Percentiles rank a stretch among this genome's conserved stretches.
Evolutionary conservation across 1,284 basidiomycete species (phyloP).

Genomic region (Cutaneotrichosporon sp.): DNA sequence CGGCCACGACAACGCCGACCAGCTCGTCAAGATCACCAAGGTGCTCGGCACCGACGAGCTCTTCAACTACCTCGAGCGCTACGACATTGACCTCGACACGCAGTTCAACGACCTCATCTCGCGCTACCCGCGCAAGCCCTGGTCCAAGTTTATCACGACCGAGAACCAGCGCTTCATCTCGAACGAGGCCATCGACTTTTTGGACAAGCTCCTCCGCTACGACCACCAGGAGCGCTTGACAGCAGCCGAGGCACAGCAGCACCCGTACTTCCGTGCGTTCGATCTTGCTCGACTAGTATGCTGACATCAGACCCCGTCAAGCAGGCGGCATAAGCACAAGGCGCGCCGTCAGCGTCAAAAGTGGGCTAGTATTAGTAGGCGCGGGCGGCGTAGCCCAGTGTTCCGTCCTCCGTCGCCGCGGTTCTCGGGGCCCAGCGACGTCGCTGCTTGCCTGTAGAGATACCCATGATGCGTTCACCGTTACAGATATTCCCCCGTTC

Average conservation of each 20-base stretch:
- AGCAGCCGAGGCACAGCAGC: slow-evolving; percentile 83
- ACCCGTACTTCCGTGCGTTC: slow-evolving; percentile 78
- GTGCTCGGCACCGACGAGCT: slow-evolving; percentile 96
- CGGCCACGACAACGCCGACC: slow-evolving; percentile 98
- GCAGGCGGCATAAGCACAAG: slow-evolving; percentile 20
- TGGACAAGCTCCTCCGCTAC: slow-evolving; percentile 94
- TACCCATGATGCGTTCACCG: background rate
- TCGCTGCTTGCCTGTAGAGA: background rate
- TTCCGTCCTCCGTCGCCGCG: background rate
- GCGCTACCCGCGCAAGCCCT: slow-evolving; percentile 90
- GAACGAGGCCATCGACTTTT: slow-evolving; percentile 96
- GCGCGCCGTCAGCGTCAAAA: background rate
- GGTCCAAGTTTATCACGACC: slow-evolving; percentile 86
- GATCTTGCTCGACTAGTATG: background rate
- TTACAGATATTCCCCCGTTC: background rate
- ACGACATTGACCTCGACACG: slow-evolving; percentile 87
- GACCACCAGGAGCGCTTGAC: slow-evolving; percentile 95
- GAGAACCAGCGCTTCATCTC: slow-evolving; percentile 97
- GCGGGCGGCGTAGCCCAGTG: background rate
- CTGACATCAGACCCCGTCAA: slow-evolving; percentile 22
- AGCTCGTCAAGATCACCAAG: slow-evolving; percentile 97
- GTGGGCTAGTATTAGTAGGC: background rate
- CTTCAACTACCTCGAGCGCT: slow-evolving; percentile 81
- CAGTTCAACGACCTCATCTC: slow-evolving; percentile 89
- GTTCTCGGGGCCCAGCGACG: background rate